Evolutionary conservation across 306 rosid genomes (phyloP), one percentile per base, ranked within the genome.

Genomic region (Rosa persica): DNA sequence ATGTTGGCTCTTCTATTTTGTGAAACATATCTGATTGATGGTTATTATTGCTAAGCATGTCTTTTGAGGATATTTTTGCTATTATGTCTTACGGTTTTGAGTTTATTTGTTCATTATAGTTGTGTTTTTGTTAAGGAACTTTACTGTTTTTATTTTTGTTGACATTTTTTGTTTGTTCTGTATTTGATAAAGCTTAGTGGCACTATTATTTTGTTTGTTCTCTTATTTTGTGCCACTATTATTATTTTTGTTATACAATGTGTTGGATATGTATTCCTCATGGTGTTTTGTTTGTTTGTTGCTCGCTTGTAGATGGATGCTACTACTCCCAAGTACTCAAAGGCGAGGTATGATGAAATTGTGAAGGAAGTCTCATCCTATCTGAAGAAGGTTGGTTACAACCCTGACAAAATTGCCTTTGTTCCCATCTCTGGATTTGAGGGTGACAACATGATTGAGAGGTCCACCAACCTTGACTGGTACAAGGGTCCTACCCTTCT

Each of bases 401-500:
- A 81, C 80, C 83, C 84, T 0, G 84, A 74, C 64, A 81, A 81
- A 58, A 80, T 80, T 16, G 68, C 82, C 16, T 43, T 43, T 1
- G 46, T 43, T 43, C 46, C 46, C 46, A 43, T 43, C 46, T 43
- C 46, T 43, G 46, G 46, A 43, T 43, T 43, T 8, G 46, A 43
- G 46, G 46, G 46, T 43, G 46, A 43, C 46, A 43, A 43, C 46
- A 43, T 43, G 46, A 43, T 43, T 43, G 46, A 43, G 46, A 43
- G 46, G 46, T 43, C 46, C 46, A 81, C 78, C 67, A 82, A 82
- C 79, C 85, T 82, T 17, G 82, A 82, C 81, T 82, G 85, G 85
- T 82, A 82, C 82, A 82, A 82, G 76, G 85, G 85, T 6, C 85
- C 85, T 12, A 82, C 85, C 47, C 82, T 82, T 38, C 85, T 82